Evolutionary conservation across 352 stramenopile species (phyloP), one percentile per base, ranked within the genome.

Genomic region (Phytopythium montanum): DNA sequence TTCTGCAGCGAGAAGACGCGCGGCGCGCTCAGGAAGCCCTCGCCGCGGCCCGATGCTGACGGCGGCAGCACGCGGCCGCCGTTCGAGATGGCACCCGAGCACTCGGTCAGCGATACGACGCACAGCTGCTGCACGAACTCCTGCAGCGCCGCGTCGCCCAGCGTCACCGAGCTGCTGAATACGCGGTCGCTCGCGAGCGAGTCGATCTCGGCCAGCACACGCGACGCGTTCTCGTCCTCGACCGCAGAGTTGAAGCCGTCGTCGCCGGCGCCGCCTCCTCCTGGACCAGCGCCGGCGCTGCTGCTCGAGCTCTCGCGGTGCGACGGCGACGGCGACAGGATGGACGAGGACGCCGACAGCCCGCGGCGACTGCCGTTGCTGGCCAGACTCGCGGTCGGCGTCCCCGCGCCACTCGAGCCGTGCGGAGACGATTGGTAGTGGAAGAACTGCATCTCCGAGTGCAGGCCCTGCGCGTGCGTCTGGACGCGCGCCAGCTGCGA

Each of bases 1-100:
- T 98, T 97, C 71, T 99, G 97, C 54, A 99, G 77, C 52, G 92
- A 98, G 68, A 99, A 99, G 25, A 99, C 96, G n/a, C 97, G 94
- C 25, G 97, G 96, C 42, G 87, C 80, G 21, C 67, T 81, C 39
- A 81, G 74, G 9, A 61, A 50, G 29, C 56, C 70, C n/a, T 72
- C 62, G 16, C 64, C 56, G 7, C 59, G 64, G 33, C 66, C 78
- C 10, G 66, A 70, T 19, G 64, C 66, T 16, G 62, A 52, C 31
- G 64, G 28, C 18, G 64, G 45, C 13, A 52, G 45, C 26, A 36
- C 45, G 1, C 45, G 59, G 8, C 77, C 79, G 18, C 79, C 75
- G 46, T 67, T 82, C 26, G 79, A 64, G 21, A 71, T 72, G 0
- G 79, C 73, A 21, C 79, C 79, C 3, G 81, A 94, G 55, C 76